These are phyloP conservation scores for Paulownia fortunei DNA, from an alignment of 257 asterid species.

Conservation along the genomic window DNA sequence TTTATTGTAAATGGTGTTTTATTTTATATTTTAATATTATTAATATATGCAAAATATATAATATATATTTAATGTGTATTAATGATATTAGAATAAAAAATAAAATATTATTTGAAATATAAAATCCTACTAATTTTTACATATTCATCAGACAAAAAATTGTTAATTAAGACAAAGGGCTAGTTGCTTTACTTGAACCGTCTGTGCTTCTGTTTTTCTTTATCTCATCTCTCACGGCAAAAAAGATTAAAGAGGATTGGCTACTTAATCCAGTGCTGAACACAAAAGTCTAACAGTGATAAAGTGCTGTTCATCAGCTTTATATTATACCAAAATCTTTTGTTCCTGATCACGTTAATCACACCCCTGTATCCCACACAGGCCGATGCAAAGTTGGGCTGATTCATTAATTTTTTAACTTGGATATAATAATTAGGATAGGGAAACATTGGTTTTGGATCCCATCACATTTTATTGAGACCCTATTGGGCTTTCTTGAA, in stretches of 20 bases:
- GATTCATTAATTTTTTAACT: background rate
- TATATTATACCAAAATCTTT: slow-evolving; percentile 1
- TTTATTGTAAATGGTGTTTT: too few relatives aligned
- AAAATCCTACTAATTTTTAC: too few relatives aligned
- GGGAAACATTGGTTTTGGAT: background rate
- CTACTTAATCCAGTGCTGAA: background rate
- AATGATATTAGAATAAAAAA: too few relatives aligned
- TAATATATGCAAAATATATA: too few relatives aligned
- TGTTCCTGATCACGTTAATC: slow-evolving; percentile 6
- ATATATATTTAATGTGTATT: too few relatives aligned
- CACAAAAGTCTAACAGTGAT: slow-evolving; percentile 3
- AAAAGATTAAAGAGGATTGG: background rate
- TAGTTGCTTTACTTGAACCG: too few relatives aligned
- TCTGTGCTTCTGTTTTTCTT: background rate
- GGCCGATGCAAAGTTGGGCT: background rate
- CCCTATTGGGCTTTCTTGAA: background rate
- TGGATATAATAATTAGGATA: background rate
- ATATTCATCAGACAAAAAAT: too few relatives aligned
- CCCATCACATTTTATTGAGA: background rate
- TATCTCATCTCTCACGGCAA: background rate
- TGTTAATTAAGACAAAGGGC: too few relatives aligned
- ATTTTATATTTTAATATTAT: too few relatives aligned
- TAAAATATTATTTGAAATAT: too few relatives aligned
- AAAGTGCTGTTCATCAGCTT: slow-evolving; percentile 19
- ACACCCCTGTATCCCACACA: background rate